A percentile compares a stretch with the other conserved stretches of the same genome.
Conservation (phyloP, 208 protist genomes). For the Acanthamoeba triangularis region DNA sequence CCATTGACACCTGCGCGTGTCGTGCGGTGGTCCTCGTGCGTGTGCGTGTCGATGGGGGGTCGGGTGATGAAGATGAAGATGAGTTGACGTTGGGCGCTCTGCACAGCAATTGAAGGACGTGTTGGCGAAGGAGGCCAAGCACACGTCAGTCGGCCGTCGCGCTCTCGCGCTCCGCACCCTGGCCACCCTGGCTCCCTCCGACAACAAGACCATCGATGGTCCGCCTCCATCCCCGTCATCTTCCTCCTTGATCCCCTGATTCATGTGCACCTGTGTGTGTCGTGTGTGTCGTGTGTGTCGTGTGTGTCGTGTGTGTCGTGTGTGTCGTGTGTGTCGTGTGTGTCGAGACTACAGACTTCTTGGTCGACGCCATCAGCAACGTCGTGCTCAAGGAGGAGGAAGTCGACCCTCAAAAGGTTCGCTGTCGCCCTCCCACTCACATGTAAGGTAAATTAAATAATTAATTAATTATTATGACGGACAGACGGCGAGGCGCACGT, state of each 20-base stretch:
- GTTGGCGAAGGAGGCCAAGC: constrained; percentile 14
- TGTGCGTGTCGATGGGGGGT: background rate
- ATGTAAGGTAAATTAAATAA: background rate
- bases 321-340: too few species aligned
- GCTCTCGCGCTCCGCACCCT: constrained; percentile 11
- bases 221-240: background rate
- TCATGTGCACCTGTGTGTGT: background rate
- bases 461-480: background rate
- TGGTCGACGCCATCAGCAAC: background rate
- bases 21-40: background rate
- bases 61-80: too few species aligned
- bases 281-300: too few species aligned
- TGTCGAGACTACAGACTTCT: background rate
- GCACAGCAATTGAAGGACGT: constrained; percentile 46
- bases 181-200: background rate
- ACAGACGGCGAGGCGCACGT: background rate
- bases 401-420: background rate
- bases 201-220: constrained; percentile 53
- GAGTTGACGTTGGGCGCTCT: background rate
- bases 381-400: constrained; percentile 35
- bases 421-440: background rate
- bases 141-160: background rate
- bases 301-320: too few species aligned
- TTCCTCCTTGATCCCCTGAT: background rate
- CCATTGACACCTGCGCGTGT: background rate